Conservation (phyloP, 2,329 filamentous ascomycete genomes). For the Plectosphaerella sp. region DNA sequence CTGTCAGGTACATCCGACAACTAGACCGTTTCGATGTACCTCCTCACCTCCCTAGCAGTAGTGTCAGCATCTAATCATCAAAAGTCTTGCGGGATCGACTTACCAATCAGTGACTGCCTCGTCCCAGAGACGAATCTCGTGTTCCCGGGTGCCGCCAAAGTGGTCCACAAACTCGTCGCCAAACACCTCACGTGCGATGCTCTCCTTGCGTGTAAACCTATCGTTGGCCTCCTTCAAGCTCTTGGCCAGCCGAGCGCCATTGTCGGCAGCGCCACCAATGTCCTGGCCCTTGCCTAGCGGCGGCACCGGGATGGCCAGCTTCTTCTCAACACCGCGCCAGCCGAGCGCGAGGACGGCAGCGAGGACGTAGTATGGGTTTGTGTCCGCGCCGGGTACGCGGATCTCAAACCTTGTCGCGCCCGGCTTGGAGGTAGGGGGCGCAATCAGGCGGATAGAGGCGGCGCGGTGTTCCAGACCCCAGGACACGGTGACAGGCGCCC, state of each 20-base stretch:
- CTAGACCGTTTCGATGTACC: constrained; percentile 74
- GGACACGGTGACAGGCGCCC: constrained; percentile 95
- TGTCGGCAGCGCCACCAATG: constrained; percentile 66
- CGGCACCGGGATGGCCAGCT: constrained; percentile 74
- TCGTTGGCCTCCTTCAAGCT: constrained; percentile 79
- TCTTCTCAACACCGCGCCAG: constrained; percentile 89
- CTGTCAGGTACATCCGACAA: background rate
- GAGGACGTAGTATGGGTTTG: constrained; percentile 84
- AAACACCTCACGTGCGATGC: constrained; percentile 88
- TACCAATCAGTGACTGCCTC: constrained; percentile 97
- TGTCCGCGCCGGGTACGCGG: constrained; percentile 88
- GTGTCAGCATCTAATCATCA: background rate
- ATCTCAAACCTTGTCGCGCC: constrained; percentile 91
- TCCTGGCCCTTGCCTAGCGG: constrained; percentile 83
- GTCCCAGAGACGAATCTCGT: constrained; percentile 88
- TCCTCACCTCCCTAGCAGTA: constrained; percentile 61
- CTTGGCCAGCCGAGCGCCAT: constrained; percentile 76
- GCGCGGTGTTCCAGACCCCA: constrained; percentile 96
- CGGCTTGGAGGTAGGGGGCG: constrained; percentile 78
- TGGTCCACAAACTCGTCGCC: constrained; percentile 96
- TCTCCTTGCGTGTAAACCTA: constrained; percentile 71
- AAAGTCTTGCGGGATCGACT: constrained; percentile 25
- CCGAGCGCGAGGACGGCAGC: constrained; percentile 83
- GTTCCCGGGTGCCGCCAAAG: constrained; percentile 85
- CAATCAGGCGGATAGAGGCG: constrained; percentile 84